These are phyloP conservation scores for Cokeromyces recurvatus DNA, from an alignment of 371 early-diverging fungal species.

Conservation along the genomic window DNA sequence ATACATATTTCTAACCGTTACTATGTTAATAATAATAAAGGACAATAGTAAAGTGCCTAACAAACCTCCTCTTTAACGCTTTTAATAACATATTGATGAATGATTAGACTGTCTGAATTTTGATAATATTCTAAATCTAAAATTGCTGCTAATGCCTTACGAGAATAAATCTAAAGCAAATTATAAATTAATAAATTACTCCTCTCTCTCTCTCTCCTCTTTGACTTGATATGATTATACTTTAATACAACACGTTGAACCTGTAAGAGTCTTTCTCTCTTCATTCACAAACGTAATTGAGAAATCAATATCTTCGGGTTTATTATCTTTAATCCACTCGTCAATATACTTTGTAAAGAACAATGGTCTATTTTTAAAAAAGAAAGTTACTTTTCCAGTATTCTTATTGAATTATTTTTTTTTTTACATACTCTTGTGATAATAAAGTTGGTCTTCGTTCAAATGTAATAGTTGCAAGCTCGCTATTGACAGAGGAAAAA, in stretches of 20 bases:
- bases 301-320: conserved; percentile 14
- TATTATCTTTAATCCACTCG: conserved; percentile 28
- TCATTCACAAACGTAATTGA: conserved; percentile 10
- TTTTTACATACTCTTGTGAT: conserved; percentile 11
- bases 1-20: conserved; percentile 7
- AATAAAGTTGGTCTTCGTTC: conserved; percentile 14
- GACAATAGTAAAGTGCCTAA: too few species aligned
- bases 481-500: conserved; percentile 7
- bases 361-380: conserved; percentile 4
- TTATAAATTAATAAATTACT: too few species aligned
- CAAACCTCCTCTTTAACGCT: conserved; percentile 39
- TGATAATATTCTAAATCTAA: conserved; percentile 29
- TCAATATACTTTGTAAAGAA: conserved; percentile 25
- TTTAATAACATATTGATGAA: conserved; percentile 36
- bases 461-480: conserved; percentile 13
- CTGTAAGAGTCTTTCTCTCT: conserved; percentile 24
- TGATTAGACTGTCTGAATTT: conserved; percentile 21
- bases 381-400: background rate
- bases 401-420: background rate
- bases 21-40: too few species aligned
- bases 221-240: too few species aligned
- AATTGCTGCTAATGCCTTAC: conserved; percentile 25
- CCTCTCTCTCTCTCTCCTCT: too few species aligned
- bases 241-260: conserved; percentile 30
- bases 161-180: conserved; percentile 19